Percentiles rank a stretch among this genome's conserved stretches.
phyloP scores from a whole-genome alignment of 2,329 filamentous ascomycete species.

The Cladophialophora immunda region DNA sequence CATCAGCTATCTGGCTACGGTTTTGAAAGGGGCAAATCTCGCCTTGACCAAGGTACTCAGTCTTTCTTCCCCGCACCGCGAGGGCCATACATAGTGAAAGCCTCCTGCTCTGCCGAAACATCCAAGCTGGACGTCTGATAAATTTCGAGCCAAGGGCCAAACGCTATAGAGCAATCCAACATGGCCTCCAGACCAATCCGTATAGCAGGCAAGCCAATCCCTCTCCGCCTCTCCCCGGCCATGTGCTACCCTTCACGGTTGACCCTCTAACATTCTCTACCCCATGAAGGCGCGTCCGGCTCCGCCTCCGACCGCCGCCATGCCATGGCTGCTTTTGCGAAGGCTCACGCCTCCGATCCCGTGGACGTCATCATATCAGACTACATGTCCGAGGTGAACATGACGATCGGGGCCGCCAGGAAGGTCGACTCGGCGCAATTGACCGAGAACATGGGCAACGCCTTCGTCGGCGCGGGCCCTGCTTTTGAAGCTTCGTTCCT shows the following conservation, averaged over 20 bases:
- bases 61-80: no score
- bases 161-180: background rate
- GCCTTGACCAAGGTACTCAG: background rate
- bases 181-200: slow-evolving; percentile 34
- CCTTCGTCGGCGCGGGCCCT: slow-evolving; percentile 42
- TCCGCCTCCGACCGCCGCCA: slow-evolving; percentile 56
- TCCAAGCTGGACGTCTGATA: background rate
- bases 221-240: background rate
- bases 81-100: no score
- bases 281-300: slow-evolving; percentile 51
- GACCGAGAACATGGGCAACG: slow-evolving; percentile 29
- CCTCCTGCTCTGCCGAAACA: no score
- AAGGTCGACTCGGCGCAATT: slow-evolving; percentile 45
- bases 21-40: background rate
- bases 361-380: slow-evolving; percentile 58
- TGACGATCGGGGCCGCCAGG: slow-evolving; percentile 55
- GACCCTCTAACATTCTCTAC: background rate
- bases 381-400: slow-evolving; percentile 62
- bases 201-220: slow-evolving; percentile 29
- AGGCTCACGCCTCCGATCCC: slow-evolving; percentile 53
- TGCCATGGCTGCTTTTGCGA: slow-evolving; percentile 55
- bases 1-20: background rate
- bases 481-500: slow-evolving; percentile 63
- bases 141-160: no score
- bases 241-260: background rate